Evolutionary conservation across 306 rosid genomes (phyloP).

Genomic region (Glycyrrhiza uralensis): DNA sequence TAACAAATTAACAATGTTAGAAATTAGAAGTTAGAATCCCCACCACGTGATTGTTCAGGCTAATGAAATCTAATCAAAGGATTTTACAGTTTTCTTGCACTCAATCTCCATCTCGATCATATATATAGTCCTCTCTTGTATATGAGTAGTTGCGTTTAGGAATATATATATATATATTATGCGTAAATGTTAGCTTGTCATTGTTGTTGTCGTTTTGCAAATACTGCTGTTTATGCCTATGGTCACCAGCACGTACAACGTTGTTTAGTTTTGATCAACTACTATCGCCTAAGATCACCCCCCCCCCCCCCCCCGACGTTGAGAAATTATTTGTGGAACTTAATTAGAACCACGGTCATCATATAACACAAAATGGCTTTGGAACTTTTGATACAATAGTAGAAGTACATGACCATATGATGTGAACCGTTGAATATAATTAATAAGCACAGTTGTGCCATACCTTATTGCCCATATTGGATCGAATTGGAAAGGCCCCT

Average conservation of each 20-base stretch:
- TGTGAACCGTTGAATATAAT: no score
- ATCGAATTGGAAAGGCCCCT: no score
- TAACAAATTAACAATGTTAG: no score
- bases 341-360: no score
- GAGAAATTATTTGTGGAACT: background rate
- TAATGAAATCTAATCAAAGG: slow-evolving; percentile 26
- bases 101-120: background rate
- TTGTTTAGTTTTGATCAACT: slow-evolving; percentile 24
- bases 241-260: background rate
- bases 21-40: background rate
- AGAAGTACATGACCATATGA: no score
- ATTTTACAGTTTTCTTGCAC: slow-evolving; percentile 40
- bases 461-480: no score
- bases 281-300: slow-evolving; percentile 12
- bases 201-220: background rate
- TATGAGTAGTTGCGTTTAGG: background rate
- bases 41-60: background rate
- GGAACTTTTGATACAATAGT: no score
- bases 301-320: no score
- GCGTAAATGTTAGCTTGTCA: background rate
- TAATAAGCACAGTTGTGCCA: no score
- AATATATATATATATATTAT: background rate
- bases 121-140: background rate
- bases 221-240: no score
- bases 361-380: no score